phyloP scores from a whole-genome alignment of 192 early-diverging fungal genomes.

The Backusella westeae region DNA sequence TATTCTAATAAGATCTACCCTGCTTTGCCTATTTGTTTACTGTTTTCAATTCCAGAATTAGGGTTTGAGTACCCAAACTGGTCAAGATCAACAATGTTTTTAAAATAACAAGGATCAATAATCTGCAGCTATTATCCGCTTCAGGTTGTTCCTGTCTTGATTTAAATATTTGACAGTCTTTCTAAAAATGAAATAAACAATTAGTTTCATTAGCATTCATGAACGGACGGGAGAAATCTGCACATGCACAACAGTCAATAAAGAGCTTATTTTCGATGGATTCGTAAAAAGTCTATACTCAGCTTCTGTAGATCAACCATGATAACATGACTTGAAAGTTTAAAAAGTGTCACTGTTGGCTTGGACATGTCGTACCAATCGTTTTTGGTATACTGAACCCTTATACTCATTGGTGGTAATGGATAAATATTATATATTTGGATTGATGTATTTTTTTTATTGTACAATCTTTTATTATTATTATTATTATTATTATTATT shows the following conservation, averaged over 20 bases:
- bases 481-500: not conserved
- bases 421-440: too few species aligned
- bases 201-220: not conserved
- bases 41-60: not conserved
- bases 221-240: not conserved
- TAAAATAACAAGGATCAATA: not conserved
- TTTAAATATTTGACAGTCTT: conserved; percentile 7
- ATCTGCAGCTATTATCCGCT: not conserved
- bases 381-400: too few species aligned
- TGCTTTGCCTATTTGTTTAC: not conserved
- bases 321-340: not conserved
- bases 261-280: not conserved
- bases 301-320: not conserved
- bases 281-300: not conserved
- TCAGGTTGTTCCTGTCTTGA: not conserved
- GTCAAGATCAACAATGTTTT: not conserved
- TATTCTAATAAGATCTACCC: not conserved
- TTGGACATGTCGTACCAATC: too few species aligned
- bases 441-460: not conserved
- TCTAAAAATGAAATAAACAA: not conserved
- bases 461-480: not conserved
- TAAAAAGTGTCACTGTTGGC: not conserved
- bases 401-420: too few species aligned
- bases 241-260: not conserved
- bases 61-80: not conserved